Evolutionary conservation across 2,329 filamentous ascomycete species (phyloP), one percentile per base, ranked within the genome.

Genomic region (Fusarium sp.): DNA sequence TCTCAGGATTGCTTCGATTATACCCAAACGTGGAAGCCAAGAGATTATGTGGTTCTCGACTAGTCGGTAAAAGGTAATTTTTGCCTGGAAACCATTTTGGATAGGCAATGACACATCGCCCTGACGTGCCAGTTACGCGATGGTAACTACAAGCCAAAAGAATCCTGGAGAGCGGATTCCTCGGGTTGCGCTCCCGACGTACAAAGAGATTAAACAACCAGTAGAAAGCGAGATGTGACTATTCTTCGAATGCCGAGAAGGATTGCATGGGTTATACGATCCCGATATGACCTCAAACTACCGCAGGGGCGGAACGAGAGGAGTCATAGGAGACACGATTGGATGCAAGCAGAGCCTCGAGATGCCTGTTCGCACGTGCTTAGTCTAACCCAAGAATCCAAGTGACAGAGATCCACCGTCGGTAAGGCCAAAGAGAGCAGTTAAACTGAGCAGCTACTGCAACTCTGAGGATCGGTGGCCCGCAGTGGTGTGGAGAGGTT

Each of bases 11-110:
- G n/a, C 48, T 27, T 22, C 22, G 20, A 41, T 31, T 22, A 64
- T 43, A 20, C 8, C 61, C 35, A 39, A 54, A 64, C 13, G 6
- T 6, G 48, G 61, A 64, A 64, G 61, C 61, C 61, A 54, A 64
- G 61, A 64, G 16, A 39, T 27, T 41, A 54, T 18, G 11, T 27
- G 5, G 7, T 16, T 6, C 8, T 35, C 1, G 9, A 5, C 61
- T 64, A 50, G 39, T 35, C 61, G 14, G 24, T 24, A 20, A 24
- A 54, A 33, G 48, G 61, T 2, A 64, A 64, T 22, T 35, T 54
- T 56, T 27, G 9, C 41, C 48, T 35, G 18, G n/a, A n/a, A 41
- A 33, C 27, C 29, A 14, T 31, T 56, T 37, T 14, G 10, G 20
- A 14, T 29, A 20, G 16, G 22, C 20, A 27, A 33, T 60, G 37